Evolutionary conservation across 768 basidiomycete genomes (phyloP), one percentile per base, ranked within the genome.

Genomic region (Termitomyces sp.): DNA sequence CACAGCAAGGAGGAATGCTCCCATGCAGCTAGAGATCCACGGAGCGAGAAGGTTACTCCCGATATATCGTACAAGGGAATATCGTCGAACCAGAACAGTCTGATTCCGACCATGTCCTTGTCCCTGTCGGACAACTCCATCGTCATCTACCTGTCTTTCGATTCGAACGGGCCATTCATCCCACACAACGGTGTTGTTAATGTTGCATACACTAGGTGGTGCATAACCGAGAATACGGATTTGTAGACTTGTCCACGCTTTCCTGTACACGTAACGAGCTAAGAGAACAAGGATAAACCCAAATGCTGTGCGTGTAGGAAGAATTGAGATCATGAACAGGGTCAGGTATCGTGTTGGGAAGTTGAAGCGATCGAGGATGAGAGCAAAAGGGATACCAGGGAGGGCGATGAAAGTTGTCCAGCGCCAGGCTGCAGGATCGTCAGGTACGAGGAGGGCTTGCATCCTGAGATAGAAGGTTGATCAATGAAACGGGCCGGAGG

Each of bases 31-130:
- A 31, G 91, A 81, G 65, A 92, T 83, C 6, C 80, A 80, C 0
- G 91, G 91, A 57, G 88, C 77, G 61, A 87, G 73, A n/a, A 92
- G 73, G 1, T 89, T 88, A 6, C 89, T 88, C 31, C 85, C 87
- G 54, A 92, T 72, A 66, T 83, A 74, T 9, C 88, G 82, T 1
- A 88, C 89, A 3, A 91, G 68, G 0, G 86, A 85, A 17, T 82
- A 77, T 20, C 83, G 79, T 14, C 83, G 82, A 66, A 87, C 74
- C 49, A 81, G 80, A 11, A 48, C 8, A 29, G 29, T 29, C 12
- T 29, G 47, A 29, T 14, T 48, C 25, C 14, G 47, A 29, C 5
- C 10, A 2, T 29, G 47, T 38, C 12, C 11, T 38, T 38, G 38
- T 25, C 6, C 25, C 45, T 46, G n/a, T 61, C 60, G 67, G 12